Base-by-base conservation (phyloP, 768 basidiomycete genomes). In the Termitomyces sp. region DNA sequence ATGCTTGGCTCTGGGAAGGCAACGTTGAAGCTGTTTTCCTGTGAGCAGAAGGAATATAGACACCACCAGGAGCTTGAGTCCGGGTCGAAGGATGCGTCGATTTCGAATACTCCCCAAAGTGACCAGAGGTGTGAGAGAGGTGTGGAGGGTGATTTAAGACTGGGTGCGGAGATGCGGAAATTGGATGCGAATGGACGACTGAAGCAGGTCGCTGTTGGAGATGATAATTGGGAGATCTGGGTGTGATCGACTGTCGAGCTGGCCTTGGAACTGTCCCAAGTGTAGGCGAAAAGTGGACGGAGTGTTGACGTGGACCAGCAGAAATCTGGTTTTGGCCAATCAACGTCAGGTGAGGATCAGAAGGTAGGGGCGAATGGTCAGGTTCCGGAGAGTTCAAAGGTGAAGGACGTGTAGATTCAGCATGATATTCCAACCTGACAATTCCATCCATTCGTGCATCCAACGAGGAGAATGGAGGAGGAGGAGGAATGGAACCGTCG, bases 31-130 rank as follows among this genome's bases (percentile, higher is more conserved):
- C 58, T 20, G 31, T 32, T 36, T 61, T 62, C 39, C 36, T 56
- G 64, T 83, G 83, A 20, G 84, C 80, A 50, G 76, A 60, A n/a
- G 76, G 61, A n/a, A 73, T 74, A 34, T 78, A 77, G 65, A 81
- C 69, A 59, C 83, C 56, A 14, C 61, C 60, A 46, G 68, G 61
- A 27, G 59, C 39, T 39, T 53, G 39, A 34, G 59, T 59, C 14
- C 58, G 48, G 3, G 48, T 18, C n/a, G n/a, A n/a, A 53, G 53
- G 44, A 16, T 58, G 20, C 31, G 54, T 55, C 14, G 64, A 53
- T 31, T 44, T 24, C 32, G 50, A 41, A n/a, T 58, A 56, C 42
- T 53, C 55, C 22, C 57, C 50, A 20, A 51, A 41, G 37, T 37
- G 47, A 44, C 57, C 48, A 22, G 58, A 32, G 14, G 44, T 26